Conservation (phyloP, 2,329 filamentous ascomycete species). For the Aotearoamyces nothofagi region DNA sequence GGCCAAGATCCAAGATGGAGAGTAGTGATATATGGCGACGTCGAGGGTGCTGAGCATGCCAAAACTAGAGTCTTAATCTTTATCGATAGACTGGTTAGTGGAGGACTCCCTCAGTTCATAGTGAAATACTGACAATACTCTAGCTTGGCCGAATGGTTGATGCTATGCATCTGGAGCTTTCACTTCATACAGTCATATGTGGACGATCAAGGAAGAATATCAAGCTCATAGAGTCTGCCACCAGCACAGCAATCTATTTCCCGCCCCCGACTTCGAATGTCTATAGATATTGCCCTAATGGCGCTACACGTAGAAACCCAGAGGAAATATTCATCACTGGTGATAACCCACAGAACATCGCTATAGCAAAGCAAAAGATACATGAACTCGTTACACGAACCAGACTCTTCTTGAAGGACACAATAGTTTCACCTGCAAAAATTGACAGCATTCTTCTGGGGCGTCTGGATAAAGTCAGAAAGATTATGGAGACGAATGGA, state of each 20-base stretch:
- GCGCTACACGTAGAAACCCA: constrained; percentile 67
- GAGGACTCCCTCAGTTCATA: constrained; percentile 7
- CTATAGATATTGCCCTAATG: constrained; percentile 76
- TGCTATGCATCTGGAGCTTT: constrained; percentile 66
- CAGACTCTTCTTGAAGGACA: constrained; percentile 82
- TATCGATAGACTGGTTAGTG: constrained; percentile 78
- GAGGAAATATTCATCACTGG: constrained; percentile 94
- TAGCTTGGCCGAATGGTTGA: constrained; percentile 65
- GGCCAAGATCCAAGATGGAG: constrained; percentile 79
- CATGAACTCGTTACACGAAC: constrained; percentile 70
- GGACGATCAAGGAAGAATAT: constrained; percentile 94
- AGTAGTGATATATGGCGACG: constrained; percentile 87
- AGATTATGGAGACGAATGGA: constrained; percentile 93
- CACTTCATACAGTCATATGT: constrained; percentile 82
- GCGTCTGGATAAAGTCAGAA: constrained; percentile 88
- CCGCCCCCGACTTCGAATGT: constrained; percentile 85
- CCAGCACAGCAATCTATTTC: constrained; percentile 95
- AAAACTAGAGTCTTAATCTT: constrained; percentile 94
- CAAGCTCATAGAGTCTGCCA: constrained; percentile 90
- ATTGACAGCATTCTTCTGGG: constrained; percentile 87
- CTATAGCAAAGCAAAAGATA: constrained; percentile 79
- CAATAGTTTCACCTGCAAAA: constrained; percentile 77
- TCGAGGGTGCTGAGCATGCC: constrained; percentile 89
- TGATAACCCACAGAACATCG: constrained; percentile 69
- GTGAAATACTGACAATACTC: constrained; percentile 23